Evolutionary conservation across 441 rosid genomes (phyloP).

Genomic region (Populus hybrid): DNA sequence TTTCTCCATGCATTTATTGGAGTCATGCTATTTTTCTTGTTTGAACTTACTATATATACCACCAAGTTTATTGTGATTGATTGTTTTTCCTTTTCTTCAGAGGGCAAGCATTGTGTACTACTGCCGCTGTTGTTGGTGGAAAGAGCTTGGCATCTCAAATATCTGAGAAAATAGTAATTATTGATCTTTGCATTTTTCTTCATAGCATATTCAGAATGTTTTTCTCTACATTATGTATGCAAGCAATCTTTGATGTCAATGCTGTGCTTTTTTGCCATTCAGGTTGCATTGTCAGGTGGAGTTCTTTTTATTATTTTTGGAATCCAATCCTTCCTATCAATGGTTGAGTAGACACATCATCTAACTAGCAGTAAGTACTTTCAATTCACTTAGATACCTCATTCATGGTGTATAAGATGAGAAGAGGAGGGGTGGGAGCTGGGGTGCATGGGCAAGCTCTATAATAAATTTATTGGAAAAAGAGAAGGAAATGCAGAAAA

Average conservation of each 20-base stretch:
- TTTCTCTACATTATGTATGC: background rate
- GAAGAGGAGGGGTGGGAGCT: background rate
- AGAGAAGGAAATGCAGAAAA: background rate
- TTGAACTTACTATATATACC: background rate
- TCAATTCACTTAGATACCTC: background rate
- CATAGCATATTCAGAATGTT: background rate
- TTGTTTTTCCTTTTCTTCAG: conserved; percentile 33
- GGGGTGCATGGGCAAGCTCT: background rate
- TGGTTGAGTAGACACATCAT: conserved; percentile 29
- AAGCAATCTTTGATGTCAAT: background rate
- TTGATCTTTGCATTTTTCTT: background rate
- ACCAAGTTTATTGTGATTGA: conserved; percentile 1
- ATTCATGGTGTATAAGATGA: background rate
- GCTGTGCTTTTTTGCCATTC: conserved; percentile 21
- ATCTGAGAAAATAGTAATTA: conserved; percentile 78
- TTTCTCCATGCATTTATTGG: conserved; percentile 1
- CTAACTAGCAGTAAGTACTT: conserved; percentile 23
- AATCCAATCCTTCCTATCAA: conserved; percentile 75
- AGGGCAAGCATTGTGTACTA: conserved; percentile 84
- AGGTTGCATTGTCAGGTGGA: conserved; percentile 92
- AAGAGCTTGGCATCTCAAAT: conserved; percentile 95
- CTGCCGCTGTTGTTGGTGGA: conserved; percentile 96
- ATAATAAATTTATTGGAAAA: background rate
- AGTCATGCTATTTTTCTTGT: background rate
- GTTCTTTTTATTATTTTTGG: conserved; percentile 85